Conservation (phyloP, 768 basidiomycete species). For the Austroboletus eburneus region DNA sequence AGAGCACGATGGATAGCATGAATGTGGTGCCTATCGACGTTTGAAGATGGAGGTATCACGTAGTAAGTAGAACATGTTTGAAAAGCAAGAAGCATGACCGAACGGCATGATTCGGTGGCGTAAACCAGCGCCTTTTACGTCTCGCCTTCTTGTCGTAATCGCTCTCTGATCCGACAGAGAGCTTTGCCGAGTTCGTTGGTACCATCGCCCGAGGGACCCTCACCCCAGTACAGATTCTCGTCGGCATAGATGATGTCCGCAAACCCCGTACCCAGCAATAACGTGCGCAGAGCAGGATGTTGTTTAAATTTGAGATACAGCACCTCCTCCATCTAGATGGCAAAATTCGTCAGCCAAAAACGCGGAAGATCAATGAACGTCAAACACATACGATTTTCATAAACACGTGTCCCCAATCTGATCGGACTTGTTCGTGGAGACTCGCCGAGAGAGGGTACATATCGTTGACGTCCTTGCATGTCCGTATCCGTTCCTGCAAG, state of each 20-base stretch:
- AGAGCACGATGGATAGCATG: no score
- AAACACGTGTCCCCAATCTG: slow-evolving; percentile 56
- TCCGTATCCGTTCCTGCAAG: slow-evolving; percentile 55
- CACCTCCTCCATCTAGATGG: slow-evolving; percentile 73
- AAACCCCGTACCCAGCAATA: slow-evolving; percentile 52
- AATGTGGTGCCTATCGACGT: no score
- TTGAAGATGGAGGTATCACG: no score
- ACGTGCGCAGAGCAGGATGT: slow-evolving; percentile 51
- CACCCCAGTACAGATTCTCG: slow-evolving; percentile 66
- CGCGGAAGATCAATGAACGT: background rate
- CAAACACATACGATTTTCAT: slow-evolving; percentile 43
- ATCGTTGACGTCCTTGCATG: slow-evolving; percentile 35
- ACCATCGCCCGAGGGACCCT: slow-evolving; percentile 46
- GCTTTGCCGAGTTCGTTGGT: slow-evolving; percentile 62
- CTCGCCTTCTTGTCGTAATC: slow-evolving; percentile 33
- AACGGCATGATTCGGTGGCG: background rate
- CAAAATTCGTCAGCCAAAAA: background rate
- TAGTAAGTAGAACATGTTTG: background rate
- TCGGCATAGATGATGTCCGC: slow-evolving; percentile 52
- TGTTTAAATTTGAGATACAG: slow-evolving; percentile 67
- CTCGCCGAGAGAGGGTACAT: slow-evolving; percentile 35
- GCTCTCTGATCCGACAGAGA: slow-evolving; percentile 52
- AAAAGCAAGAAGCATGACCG: background rate
- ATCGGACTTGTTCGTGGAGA: slow-evolving; percentile 35
- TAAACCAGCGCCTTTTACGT: slow-evolving; percentile 2